These are phyloP conservation scores for Arabis alpina DNA, from an alignment of 345 rosid genomes.

Conservation along the genomic window DNA sequence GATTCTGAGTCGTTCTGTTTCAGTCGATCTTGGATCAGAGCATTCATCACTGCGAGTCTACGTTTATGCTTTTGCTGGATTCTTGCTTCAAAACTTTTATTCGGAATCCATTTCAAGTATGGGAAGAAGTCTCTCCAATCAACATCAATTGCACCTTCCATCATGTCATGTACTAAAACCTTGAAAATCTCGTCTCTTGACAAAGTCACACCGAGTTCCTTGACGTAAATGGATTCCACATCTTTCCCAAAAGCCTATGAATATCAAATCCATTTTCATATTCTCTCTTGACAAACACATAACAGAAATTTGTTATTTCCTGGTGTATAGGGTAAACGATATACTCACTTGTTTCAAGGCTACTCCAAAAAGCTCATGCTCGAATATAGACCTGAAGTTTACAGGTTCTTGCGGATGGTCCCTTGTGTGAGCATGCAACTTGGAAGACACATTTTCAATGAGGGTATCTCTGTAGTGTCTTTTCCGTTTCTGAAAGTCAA, in stretches of 20 bases:
- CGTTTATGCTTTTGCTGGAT: constrained; percentile 52
- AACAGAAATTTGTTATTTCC: background rate
- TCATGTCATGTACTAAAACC: constrained; percentile 66
- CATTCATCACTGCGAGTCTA: constrained; percentile 70
- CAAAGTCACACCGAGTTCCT: constrained; percentile 64
- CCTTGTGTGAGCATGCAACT: constrained; percentile 48
- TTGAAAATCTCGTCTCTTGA: constrained; percentile 60
- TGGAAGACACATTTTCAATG: constrained; percentile 55
- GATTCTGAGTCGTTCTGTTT: constrained; percentile 56
- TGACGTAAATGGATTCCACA: constrained; percentile 62
- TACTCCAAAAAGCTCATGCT: constrained; percentile 71
- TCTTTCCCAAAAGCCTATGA: constrained; percentile 71
- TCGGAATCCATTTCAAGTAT: constrained; percentile 81
- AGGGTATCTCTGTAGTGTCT: constrained; percentile 61
- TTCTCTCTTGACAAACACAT: background rate
- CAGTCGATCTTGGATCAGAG: constrained; percentile 57
- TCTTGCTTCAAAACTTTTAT: constrained; percentile 54
- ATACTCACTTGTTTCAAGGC: constrained; percentile 71
- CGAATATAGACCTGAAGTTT: constrained; percentile 77
- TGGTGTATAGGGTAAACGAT: background rate
- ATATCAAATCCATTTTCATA: background rate
- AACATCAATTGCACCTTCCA: constrained; percentile 84
- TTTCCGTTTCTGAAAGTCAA: constrained; percentile 54
- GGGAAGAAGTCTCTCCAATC: constrained; percentile 99
- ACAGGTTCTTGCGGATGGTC: constrained; percentile 49